phyloP scores from a whole-genome alignment of 2,329 filamentous ascomycete genomes.

The Apiospora kogelbergensis region DNA sequence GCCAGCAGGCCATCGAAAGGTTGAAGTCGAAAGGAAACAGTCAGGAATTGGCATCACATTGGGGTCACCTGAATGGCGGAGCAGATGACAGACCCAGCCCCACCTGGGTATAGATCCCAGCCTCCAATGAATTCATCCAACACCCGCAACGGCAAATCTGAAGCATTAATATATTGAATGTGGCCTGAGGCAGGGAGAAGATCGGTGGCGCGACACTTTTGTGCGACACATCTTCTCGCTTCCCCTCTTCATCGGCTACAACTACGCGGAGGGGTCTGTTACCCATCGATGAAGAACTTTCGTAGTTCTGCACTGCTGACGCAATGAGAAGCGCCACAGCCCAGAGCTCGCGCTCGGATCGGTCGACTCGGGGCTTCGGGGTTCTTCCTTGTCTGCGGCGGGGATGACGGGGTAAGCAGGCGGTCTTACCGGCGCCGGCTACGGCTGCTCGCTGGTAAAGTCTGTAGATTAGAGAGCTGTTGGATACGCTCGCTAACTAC shows the following conservation, averaged over 20 bases:
- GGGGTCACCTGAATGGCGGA: background rate
- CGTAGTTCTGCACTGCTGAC: background rate
- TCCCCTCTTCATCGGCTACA: background rate
- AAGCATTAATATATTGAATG: background rate
- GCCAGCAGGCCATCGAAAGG: background rate
- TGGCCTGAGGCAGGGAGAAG: background rate
- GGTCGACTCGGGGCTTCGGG: too few relatives aligned
- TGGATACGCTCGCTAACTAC: background rate
- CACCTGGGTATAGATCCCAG: background rate
- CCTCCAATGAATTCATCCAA: background rate
- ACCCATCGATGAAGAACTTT: background rate
- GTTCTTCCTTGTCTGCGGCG: background rate
- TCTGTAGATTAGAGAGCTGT: background rate
- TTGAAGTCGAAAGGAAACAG: background rate
- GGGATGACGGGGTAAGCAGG: background rate
- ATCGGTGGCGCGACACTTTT: background rate
- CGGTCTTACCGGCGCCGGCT: background rate
- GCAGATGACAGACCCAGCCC: background rate
- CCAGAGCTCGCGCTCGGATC: background rate
- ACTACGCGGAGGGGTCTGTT: background rate
- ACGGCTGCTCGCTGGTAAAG: too few relatives aligned
- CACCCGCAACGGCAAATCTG: background rate
- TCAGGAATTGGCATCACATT: background rate
- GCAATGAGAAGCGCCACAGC: background rate
- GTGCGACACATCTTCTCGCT: background rate